phyloP scores from a whole-genome alignment of 1,139 yeast genomes.

The Sugiyamaella sp. region DNA sequence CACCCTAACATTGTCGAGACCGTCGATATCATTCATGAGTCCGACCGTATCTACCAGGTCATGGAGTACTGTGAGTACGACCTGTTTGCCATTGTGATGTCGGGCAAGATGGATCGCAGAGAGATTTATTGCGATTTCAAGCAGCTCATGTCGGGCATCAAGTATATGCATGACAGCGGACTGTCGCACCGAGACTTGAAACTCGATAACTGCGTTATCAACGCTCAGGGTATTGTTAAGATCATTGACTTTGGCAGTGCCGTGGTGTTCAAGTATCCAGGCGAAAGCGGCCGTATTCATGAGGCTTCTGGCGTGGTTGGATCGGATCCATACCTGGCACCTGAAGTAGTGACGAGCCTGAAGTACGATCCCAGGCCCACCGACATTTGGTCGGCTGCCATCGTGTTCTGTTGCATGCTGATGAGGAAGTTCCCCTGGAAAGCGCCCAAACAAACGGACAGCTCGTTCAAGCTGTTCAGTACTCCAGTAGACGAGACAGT shows the following conservation, averaged over 20 bases:
- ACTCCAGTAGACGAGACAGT: slow-evolving; percentile 13
- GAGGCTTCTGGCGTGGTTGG: slow-evolving; percentile 92
- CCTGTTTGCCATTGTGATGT: slow-evolving; percentile 93
- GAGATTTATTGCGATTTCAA: slow-evolving; percentile 91
- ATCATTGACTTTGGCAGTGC: slow-evolving; percentile 94
- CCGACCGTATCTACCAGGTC: slow-evolving; percentile 83
- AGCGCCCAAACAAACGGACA: slow-evolving; percentile 85
- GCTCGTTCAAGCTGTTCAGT: slow-evolving; percentile 63
- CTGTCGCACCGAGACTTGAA: slow-evolving; percentile 91
- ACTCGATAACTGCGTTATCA: slow-evolving; percentile 91
- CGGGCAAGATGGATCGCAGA: slow-evolving; percentile 82
- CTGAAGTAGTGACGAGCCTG: slow-evolving; percentile 82
- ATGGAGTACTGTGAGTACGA: slow-evolving; percentile 97
- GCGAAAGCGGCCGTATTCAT: slow-evolving; percentile 71
- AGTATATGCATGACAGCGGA: slow-evolving; percentile 84
- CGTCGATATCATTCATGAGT: slow-evolving; percentile 86
- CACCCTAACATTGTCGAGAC: slow-evolving; percentile 92
- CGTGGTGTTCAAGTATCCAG: slow-evolving; percentile 86
- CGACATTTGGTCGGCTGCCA: slow-evolving; percentile 94
- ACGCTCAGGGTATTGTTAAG: slow-evolving; percentile 80
- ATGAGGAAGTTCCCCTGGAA: slow-evolving; percentile 96
- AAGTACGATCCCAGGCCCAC: slow-evolving; percentile 92
- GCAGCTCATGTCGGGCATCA: slow-evolving; percentile 80
- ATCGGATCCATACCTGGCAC: slow-evolving; percentile 92
- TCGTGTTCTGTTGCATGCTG: slow-evolving; percentile 93